Evolutionary conservation across 805 yeast species (phyloP).

Genomic region (Soucietia sequanensis): DNA sequence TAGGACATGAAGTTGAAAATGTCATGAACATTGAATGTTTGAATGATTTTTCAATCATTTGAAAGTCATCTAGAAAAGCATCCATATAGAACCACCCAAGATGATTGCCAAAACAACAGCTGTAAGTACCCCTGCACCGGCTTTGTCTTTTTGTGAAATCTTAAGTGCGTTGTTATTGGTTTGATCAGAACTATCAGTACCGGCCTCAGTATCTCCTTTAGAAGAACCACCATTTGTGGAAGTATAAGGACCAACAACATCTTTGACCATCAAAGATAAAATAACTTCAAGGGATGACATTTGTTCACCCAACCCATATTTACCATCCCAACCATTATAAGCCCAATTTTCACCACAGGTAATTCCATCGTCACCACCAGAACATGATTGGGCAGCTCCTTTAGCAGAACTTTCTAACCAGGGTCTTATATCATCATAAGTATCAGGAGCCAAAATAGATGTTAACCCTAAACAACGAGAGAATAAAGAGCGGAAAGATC

Average conservation of each 20-base stretch:
- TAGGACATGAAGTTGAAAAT: no score
- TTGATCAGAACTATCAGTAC: slow-evolving; percentile 32
- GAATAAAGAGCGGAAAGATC: slow-evolving; percentile 71
- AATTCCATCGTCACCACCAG: slow-evolving; percentile 82
- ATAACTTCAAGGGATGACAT: slow-evolving; percentile 72
- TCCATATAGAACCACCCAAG: slow-evolving; percentile 75
- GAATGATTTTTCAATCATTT: no score
- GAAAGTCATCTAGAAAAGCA: slow-evolving; percentile 62
- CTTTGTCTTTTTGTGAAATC: slow-evolving; percentile 65
- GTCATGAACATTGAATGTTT: no score
- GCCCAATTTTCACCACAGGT: slow-evolving; percentile 85
- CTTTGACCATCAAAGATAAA: slow-evolving; percentile 29
- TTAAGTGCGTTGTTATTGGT: slow-evolving; percentile 42
- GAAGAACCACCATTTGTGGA: slow-evolving; percentile 37
- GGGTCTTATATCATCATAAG: slow-evolving; percentile 40
- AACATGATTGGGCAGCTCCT: slow-evolving; percentile 77
- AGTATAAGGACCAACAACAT: slow-evolving; percentile 30
- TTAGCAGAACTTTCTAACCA: slow-evolving; percentile 50
- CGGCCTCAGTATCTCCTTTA: slow-evolving; percentile 34
- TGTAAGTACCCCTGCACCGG: slow-evolving; percentile 89
- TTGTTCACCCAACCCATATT: slow-evolving; percentile 82
- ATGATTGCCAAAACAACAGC: slow-evolving; percentile 65
- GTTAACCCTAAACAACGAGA: slow-evolving; percentile 63
- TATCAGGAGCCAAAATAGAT: slow-evolving; percentile 51
- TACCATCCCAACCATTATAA: slow-evolving; percentile 56